Conservation (phyloP, 805 yeast genomes). For the Lipomyces yamadae region DNA sequence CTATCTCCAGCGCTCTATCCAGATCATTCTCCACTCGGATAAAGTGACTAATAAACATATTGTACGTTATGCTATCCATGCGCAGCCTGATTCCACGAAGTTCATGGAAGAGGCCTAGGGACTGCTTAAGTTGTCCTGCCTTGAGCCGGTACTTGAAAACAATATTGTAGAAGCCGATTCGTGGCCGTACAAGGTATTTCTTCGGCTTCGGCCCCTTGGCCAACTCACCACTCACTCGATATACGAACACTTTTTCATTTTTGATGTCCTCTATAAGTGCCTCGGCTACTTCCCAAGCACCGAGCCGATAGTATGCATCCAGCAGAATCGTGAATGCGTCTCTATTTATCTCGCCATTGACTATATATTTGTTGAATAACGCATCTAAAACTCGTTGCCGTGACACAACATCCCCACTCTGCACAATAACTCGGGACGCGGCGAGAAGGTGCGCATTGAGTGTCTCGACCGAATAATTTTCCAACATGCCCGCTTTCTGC, state of each 20-base stretch:
- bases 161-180: conserved; percentile 11
- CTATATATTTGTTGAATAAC: neutral
- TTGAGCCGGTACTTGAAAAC: conserved; percentile 12
- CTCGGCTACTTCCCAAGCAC: conserved; percentile 12
- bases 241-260: neutral
- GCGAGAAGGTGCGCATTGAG: conserved; percentile 23
- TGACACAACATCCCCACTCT: neutral
- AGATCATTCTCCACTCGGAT: conserved; percentile 13
- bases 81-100: neutral
- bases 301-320: conserved; percentile 22
- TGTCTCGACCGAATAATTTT: conserved; percentile 12
- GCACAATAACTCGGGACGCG: conserved; percentile 4
- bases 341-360: conserved; percentile 8
- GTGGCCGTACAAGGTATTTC: conserved; percentile 1
- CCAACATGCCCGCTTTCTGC: conserved; percentile 5
- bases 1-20: conserved; percentile 9
- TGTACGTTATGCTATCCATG: conserved; percentile 10
- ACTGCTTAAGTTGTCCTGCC: neutral
- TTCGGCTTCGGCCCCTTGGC: neutral
- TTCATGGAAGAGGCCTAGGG: conserved; percentile 4
- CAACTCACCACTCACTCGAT: neutral
- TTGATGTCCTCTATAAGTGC: conserved; percentile 3
- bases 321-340: conserved; percentile 20
- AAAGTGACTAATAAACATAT: conserved; percentile 21
- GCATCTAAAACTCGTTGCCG: neutral